phyloP scores from a whole-genome alignment of 2,329 filamentous ascomycete species.

The Fusarium nanum region DNA sequence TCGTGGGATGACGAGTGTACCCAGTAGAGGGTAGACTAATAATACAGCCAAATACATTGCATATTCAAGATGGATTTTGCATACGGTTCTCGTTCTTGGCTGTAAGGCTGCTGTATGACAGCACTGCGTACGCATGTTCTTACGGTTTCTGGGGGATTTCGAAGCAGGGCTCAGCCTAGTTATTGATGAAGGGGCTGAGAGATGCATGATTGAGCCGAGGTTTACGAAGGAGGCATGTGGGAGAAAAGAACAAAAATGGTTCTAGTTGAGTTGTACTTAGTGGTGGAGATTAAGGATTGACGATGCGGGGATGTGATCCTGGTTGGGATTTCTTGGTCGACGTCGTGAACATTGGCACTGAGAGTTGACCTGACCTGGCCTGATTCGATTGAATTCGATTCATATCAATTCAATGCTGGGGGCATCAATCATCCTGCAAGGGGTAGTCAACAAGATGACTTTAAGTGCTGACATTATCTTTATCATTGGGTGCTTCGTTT shows the following conservation, averaged over 20 bases:
- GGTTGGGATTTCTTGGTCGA: constrained; percentile 20
- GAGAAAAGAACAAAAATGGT: constrained; percentile 3
- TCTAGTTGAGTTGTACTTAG: not conserved
- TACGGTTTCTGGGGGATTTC: not conserved
- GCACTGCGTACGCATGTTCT: not conserved
- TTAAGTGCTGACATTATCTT: not conserved
- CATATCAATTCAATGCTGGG: not conserved
- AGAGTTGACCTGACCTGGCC: not conserved
- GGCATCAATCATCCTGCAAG: constrained; percentile 15
- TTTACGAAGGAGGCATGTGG: constrained; percentile 25
- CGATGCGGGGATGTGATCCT: constrained; percentile 25
- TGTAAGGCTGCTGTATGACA: not conserved
- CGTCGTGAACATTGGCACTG: constrained; percentile 22
- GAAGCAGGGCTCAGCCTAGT: not conserved
- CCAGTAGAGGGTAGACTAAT: constrained; percentile 28
- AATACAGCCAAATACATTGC: constrained; percentile 40
- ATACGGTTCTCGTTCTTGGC: not conserved
- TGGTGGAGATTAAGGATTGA: constrained; percentile 31
- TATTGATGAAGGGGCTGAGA: not conserved
- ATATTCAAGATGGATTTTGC: constrained; percentile 8
- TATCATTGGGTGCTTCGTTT: not conserved
- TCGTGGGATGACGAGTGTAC: constrained; percentile 12
- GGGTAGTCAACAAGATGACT: not conserved
- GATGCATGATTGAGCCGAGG: constrained; percentile 25
- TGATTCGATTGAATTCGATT: not conserved